Evolutionary conservation across 306 rosid species (phyloP), one percentile per base, ranked within the genome.

Genomic region (Corylus heterophylla): DNA sequence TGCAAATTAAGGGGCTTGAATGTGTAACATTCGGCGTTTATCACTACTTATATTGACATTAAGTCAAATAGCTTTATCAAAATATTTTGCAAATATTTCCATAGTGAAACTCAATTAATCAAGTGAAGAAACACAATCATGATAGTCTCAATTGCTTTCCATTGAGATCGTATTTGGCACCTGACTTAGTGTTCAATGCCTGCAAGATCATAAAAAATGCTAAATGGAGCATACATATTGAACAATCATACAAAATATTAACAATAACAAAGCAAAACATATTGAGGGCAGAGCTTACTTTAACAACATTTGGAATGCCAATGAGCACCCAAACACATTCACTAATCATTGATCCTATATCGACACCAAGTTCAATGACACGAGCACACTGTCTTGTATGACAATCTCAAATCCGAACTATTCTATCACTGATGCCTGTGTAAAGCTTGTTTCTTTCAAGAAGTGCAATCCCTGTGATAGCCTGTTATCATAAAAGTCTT

Each of bases 281-380:
- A 37, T 18, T 79, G 72, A 82, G 73, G 58, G 66, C 35, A 47
- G 56, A 12, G 22, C 45, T 56, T 81, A 83, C 90, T 84, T 85
- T 85, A 9, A 90, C 79, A 81, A 66, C 68, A 82, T 88, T 88
- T 0, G 17, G 76, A 22, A 71, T 7, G 42, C 91, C 92, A 58
- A 74, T 76, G 54, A 87, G 87, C 70, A 91, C 77, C 90, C 89
- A 91, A 13, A 78, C 74, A 1, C 90, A 89, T 69, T 84, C 82
- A 3, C 81, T 71, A 74, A 82, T 76, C 73, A 89, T 79, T 74
- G 78, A 89, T 54, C 75, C 83, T 44, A 82, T 83, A 69, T 87
- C 86, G 1, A 10, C 70, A 8, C 85, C 82, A 27, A 87, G 78
- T 64, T 83, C 75, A 44, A 52, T 61, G 12, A 74, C 67, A 1